Evolutionary conservation across 73 alveolate species (phyloP).

Genomic region (Tetrahymena thermophila): DNA sequence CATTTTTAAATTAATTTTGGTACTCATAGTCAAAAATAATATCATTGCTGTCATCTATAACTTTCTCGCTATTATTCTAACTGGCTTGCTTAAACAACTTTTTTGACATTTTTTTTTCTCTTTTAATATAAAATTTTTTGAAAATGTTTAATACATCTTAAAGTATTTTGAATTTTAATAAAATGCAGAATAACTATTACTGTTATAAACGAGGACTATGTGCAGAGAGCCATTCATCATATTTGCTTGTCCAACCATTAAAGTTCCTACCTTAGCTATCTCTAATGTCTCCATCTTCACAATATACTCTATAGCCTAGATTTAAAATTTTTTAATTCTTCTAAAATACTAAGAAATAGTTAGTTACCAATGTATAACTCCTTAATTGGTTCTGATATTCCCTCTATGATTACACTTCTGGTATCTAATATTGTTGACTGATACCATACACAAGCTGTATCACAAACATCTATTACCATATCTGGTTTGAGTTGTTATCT

Average conservation of each 20-base stretch:
- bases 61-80: neutral
- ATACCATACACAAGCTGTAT: neutral
- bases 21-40: neutral
- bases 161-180: too few species aligned
- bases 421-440: neutral
- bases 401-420: neutral
- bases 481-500: neutral
- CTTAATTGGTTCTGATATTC: neutral
- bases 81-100: neutral
- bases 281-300: neutral
- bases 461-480: neutral
- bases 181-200: neutral
- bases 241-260: neutral
- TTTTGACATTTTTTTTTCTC: neutral
- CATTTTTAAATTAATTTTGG: neutral
- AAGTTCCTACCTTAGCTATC: neutral
- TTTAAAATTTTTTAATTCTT: neutral
- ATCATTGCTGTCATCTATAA: neutral
- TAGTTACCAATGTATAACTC: neutral
- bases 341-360: neutral
- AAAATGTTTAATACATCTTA: neutral
- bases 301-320: neutral
- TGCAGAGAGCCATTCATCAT: neutral
- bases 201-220: neutral
- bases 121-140: neutral